Conservation (phyloP, 768 basidiomycete species). For the Tricholoma hemisulphureum region DNA sequence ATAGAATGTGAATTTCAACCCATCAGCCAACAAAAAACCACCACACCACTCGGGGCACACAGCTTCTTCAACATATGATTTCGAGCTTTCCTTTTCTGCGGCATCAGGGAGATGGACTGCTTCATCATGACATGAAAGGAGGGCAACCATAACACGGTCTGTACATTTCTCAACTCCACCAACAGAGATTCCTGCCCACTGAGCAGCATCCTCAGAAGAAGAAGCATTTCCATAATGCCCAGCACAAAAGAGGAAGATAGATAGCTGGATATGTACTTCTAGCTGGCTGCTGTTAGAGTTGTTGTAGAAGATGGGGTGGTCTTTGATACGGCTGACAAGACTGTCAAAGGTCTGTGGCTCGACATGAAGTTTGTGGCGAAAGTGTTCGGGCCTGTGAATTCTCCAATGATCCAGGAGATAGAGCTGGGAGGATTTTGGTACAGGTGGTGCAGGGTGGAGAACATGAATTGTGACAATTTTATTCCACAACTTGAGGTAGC, state of each 20-base stretch:
- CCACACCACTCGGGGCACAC: constrained; percentile 17
- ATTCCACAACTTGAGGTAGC: too few species aligned
- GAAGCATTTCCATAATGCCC: constrained; percentile 17
- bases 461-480: too few species aligned
- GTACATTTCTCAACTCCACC: constrained; percentile 8
- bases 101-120: constrained; percentile 1
- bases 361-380: neutral
- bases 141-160: too few species aligned
- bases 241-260: constrained; percentile 19
- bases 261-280: constrained; percentile 19
- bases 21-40: constrained; percentile 25
- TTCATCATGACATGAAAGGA: too few species aligned
- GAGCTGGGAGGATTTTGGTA: too few species aligned
- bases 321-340: constrained; percentile 8
- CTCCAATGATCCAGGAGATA: neutral
- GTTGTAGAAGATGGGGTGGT: constrained; percentile 21
- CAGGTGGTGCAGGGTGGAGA: too few species aligned
- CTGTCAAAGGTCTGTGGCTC: constrained; percentile 2
- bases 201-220: constrained; percentile 13
- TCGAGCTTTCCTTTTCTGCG: constrained; percentile 9
- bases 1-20: constrained; percentile 22
- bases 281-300: constrained; percentile 19
- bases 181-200: constrained; percentile 16
- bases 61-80: constrained; percentile 10
- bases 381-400: neutral